Percentiles rank a stretch among this genome's conserved stretches.
phyloP scores from a whole-genome alignment of 2,329 filamentous ascomycete species.

The Didymella segeticola region DNA sequence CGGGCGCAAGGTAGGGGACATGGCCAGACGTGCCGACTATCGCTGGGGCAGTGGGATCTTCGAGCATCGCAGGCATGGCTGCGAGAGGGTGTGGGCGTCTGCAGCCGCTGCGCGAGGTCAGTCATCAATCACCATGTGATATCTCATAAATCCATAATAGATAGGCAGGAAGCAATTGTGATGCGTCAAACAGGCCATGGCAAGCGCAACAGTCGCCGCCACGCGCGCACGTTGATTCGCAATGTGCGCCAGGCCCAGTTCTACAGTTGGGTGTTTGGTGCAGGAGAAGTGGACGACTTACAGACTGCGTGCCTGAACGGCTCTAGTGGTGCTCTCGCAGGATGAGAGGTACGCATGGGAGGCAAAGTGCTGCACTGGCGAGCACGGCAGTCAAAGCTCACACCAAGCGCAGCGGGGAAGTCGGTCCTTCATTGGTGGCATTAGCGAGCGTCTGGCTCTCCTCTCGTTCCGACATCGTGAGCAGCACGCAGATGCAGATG shows the following conservation, averaged over 20 bases:
- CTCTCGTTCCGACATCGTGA: not conserved
- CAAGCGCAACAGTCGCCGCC: not conserved
- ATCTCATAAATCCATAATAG: too few relatives aligned
- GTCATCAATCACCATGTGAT: slow-evolving; percentile 6
- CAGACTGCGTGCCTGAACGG: slow-evolving; percentile 10
- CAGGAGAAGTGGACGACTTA: slow-evolving; percentile 11
- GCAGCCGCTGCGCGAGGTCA: slow-evolving; percentile 8
- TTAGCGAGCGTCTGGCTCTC: slow-evolving; percentile 2
- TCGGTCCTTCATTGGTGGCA: not conserved
- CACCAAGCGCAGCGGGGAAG: not conserved
- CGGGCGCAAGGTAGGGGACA: slow-evolving; percentile 67
- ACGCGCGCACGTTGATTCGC: too few relatives aligned
- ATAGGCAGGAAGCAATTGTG: not conserved
- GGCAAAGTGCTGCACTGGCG: slow-evolving; percentile 15
- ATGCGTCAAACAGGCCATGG: not conserved
- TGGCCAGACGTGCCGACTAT: slow-evolving; percentile 74
- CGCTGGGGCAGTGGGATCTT: slow-evolving; percentile 74
- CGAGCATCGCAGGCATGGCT: slow-evolving; percentile 78
- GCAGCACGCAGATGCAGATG: not conserved
- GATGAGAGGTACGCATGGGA: slow-evolving; percentile 21
- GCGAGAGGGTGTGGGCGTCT: slow-evolving; percentile 8
- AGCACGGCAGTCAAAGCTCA: slow-evolving; percentile 8
- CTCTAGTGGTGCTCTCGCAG: slow-evolving; percentile 12
- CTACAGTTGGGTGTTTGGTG: not conserved
- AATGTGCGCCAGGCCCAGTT: not conserved